Conservation (phyloP, 495 filamentous ascomycete genomes). For the Hypoxylon lenormandii region DNA sequence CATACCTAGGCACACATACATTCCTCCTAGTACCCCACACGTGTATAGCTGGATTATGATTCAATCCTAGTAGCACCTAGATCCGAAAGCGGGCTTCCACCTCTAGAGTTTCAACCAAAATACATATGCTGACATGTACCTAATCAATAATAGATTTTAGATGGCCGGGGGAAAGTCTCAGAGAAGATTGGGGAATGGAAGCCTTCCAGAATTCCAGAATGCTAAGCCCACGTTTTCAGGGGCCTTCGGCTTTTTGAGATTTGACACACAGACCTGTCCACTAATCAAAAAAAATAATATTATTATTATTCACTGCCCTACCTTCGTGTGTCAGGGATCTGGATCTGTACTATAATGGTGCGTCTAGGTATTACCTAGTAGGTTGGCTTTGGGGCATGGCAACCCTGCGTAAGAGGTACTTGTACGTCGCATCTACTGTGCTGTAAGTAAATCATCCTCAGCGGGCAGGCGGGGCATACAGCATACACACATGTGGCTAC, state of each 20-base stretch:
- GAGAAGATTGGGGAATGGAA: constrained; percentile 22
- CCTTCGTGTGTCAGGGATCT: constrained; percentile 1
- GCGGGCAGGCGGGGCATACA: too few relatives aligned
- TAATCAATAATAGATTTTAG: constrained; percentile 1
- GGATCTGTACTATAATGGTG: background rate
- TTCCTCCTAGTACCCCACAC: too few relatives aligned
- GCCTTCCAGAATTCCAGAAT: constrained; percentile 31
- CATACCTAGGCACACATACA: too few relatives aligned
- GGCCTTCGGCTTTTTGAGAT: constrained; percentile 12
- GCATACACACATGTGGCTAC: constrained; percentile 39
- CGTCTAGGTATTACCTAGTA: constrained; percentile 11
- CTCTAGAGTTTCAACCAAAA: constrained; percentile 29
- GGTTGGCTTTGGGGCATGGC: constrained; percentile 16
- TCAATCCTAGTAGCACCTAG: constrained; percentile 11
- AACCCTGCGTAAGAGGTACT: constrained; percentile 20
- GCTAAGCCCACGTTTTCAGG: constrained; percentile 25
- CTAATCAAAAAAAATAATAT: background rate
- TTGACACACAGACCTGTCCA: too few relatives aligned
- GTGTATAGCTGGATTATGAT: too few relatives aligned
- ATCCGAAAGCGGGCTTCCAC: constrained; percentile 40
- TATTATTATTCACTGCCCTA: background rate
- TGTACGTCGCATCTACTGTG: constrained; percentile 31
- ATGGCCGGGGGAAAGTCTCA: constrained; percentile 4
- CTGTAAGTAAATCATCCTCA: constrained; percentile 41
- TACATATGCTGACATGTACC: too few relatives aligned